Evolutionary conservation across 176 grass and related monocot genomes (phyloP), one percentile per base, ranked within the genome.

Genomic region (Oryza nivara): DNA sequence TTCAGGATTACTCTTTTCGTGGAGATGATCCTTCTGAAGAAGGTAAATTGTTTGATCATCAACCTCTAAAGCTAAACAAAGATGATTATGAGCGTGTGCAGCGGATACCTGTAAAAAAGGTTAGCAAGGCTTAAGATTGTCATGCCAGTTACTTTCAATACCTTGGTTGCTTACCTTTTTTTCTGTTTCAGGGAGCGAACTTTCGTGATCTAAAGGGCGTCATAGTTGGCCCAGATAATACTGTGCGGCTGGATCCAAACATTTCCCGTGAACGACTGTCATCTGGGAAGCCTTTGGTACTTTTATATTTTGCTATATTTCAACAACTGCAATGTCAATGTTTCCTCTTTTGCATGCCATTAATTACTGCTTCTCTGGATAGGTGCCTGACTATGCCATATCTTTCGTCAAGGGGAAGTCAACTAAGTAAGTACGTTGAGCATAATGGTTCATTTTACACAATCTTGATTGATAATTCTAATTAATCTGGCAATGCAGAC

Each of bases 361-460:
- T 10, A 32, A 69, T 28, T 19, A 9, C 65, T n/a, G 61, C 7
- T 64, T 44, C 68, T 73, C 38, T 32, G 32, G 70, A 17, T 73
- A 94, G 94, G 90, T 89, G 2, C 84, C 87, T 15, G 60, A 83
- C n/a, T 96, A 96, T 91, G 94, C 91, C n/a, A 92, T 93, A 58
- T 67, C 79, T 9, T 93, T 86, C 30, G 35, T 88, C 43, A 84
- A 88, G 2, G 89, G 89, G 7, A 97, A 86, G 19, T 97, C 91
- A 10, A 3, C 7, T 2, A 94, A 93, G 94, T 97, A 92, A 69
- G 89, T 13, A 44, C 54, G 34, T 1, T 73, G 28, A 16, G 6
- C 47, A 25, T 20, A 15, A 77, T 44, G n/a, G 38, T 43, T 38
- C 5, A 38, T 38, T 38, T 70, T 47, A 44, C 49, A 2, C 15